Evolutionary conservation across 2,329 filamentous ascomycete genomes (phyloP).

Genomic region (Mycocentrospora acerina): DNA sequence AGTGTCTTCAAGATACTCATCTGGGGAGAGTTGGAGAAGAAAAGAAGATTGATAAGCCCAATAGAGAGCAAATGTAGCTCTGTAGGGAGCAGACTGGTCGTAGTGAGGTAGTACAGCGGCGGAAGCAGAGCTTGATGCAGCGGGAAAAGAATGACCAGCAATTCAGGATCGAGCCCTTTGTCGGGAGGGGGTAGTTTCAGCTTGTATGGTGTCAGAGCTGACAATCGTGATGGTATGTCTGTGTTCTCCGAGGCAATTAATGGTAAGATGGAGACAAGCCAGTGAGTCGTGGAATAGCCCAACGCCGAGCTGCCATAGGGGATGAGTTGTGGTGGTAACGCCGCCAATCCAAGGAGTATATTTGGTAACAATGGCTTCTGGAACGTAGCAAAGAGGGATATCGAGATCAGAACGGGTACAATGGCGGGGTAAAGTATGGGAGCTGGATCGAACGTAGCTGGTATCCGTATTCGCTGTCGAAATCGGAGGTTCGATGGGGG

Average conservation of each 20-base stretch:
- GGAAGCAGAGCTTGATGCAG: slow-evolving; percentile 76
- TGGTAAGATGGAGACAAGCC: slow-evolving; percentile 73
- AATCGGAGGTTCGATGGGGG: slow-evolving; percentile 30
- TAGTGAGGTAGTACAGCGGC: slow-evolving; percentile 77
- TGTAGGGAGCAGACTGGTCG: slow-evolving; percentile 81
- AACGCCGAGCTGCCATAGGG: slow-evolving; percentile 61
- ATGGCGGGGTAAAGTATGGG: slow-evolving; percentile 83
- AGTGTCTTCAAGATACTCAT: slow-evolving; percentile 46
- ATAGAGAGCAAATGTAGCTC: slow-evolving; percentile 87
- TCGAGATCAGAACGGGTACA: slow-evolving; percentile 73
- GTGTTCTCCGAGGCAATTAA: slow-evolving; percentile 56
- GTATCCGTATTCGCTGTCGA: slow-evolving; percentile 60
- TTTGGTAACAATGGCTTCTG: slow-evolving; percentile 70
- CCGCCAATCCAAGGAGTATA: slow-evolving; percentile 76
- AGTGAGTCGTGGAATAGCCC: slow-evolving; percentile 70
- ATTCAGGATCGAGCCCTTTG: slow-evolving; percentile 55
- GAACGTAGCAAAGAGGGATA: slow-evolving; percentile 68
- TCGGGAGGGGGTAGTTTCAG: slow-evolving; percentile 33
- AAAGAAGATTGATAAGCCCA: slow-evolving; percentile 75
- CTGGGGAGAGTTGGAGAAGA: slow-evolving; percentile 69
- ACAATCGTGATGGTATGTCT: slow-evolving; percentile 35
- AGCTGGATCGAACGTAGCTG: slow-evolving; percentile 83
- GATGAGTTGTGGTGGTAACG: slow-evolving; percentile 72
- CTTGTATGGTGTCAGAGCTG: slow-evolving; percentile 38
- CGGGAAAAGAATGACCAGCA: slow-evolving; percentile 70